A percentile compares a stretch with the other conserved stretches of the same genome.
Conservation (phyloP, 495 filamentous ascomycete genomes). For the Eremomyces bilateralis region DNA sequence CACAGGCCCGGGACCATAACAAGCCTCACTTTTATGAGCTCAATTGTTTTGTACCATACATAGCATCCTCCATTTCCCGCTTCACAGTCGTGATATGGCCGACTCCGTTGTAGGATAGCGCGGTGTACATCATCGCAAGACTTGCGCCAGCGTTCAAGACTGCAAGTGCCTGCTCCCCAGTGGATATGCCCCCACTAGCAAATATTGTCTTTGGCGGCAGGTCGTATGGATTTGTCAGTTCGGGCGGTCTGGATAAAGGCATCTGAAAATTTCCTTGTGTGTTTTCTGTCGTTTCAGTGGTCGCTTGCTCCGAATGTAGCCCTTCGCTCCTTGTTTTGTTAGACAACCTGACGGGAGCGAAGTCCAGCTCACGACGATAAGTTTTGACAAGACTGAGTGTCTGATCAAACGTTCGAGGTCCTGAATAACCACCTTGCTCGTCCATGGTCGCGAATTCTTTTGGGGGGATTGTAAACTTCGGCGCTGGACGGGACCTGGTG, state of each 20-base stretch:
- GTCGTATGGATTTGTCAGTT: slow-evolving; percentile 10
- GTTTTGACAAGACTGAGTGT: slow-evolving; percentile 53
- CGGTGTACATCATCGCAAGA: slow-evolving; percentile 60
- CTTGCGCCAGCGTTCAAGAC: slow-evolving; percentile 68
- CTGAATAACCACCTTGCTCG: slow-evolving; percentile 78
- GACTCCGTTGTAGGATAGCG: slow-evolving; percentile 63
- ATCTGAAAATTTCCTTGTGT: no score
- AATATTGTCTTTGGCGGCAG: slow-evolving; percentile 56
- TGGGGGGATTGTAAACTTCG: slow-evolving; percentile 38
- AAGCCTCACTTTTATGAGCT: no score
- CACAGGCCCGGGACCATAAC: no score
- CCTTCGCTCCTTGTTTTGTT: neutral
- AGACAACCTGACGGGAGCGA: slow-evolving; percentile 14
- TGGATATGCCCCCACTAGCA: slow-evolving; percentile 76
- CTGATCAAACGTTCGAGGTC: slow-evolving; percentile 63
- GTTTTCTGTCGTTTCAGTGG: no score
- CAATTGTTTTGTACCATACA: slow-evolving; percentile 20
- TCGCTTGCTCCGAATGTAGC: slow-evolving; percentile 10
- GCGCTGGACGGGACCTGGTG: slow-evolving; percentile 53
- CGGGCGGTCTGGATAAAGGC: no score
- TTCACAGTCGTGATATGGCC: slow-evolving; percentile 77
- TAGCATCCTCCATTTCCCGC: slow-evolving; percentile 60
- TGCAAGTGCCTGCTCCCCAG: slow-evolving; percentile 56
- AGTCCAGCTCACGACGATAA: slow-evolving; percentile 56
- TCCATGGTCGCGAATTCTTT: slow-evolving; percentile 43